Percentiles rank a stretch among this genome's conserved stretches.
phyloP scores from a whole-genome alignment of 1,284 basidiomycete genomes.

The Leccinum olivaceoglutinosum region DNA sequence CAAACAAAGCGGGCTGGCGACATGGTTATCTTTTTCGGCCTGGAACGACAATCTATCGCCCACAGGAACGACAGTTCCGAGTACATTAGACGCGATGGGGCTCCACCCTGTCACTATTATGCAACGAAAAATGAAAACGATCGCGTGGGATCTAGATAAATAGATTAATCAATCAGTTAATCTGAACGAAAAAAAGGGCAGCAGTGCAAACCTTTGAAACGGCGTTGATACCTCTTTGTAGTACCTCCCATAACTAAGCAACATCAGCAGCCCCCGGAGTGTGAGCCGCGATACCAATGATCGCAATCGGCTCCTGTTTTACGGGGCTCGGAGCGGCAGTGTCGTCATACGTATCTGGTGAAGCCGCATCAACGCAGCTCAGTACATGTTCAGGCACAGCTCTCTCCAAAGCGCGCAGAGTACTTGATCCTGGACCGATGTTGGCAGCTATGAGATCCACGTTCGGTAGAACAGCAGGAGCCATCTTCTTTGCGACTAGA shows the following conservation, averaged over 20 bases:
- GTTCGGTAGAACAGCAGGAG: slow-evolving; percentile 22
- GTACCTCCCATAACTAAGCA: slow-evolving; percentile 50
- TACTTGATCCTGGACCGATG: slow-evolving; percentile 48
- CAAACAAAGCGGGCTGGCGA: too few species aligned
- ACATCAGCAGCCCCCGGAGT: slow-evolving; percentile 52
- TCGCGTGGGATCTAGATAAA: slow-evolving; percentile 48
- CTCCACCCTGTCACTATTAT: slow-evolving; percentile 31
- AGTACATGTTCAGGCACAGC: slow-evolving; percentile 26
- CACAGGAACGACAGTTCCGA: slow-evolving; percentile 45
- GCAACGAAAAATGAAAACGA: slow-evolving; percentile 48
- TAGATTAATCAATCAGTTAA: slow-evolving; percentile 1
- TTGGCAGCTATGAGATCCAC: slow-evolving; percentile 41
- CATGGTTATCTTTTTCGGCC: slow-evolving; percentile 17
- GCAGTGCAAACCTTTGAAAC: slow-evolving; percentile 44
- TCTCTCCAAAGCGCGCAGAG: slow-evolving; percentile 38
- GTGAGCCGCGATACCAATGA: slow-evolving; percentile 65
- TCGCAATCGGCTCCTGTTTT: slow-evolving; percentile 55
- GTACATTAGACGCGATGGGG: slow-evolving; percentile 55
- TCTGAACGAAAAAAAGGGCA: slow-evolving; percentile 1
- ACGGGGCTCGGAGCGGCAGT: not conserved
- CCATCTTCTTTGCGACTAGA: slow-evolving; percentile 32
- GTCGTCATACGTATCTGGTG: slow-evolving; percentile 11
- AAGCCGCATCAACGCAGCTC: slow-evolving; percentile 30
- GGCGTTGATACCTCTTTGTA: slow-evolving; percentile 54
- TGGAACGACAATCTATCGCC: slow-evolving; percentile 47